Evolutionary conservation across 257 asterid genomes (phyloP), one percentile per base, ranked within the genome.

Genomic region (Solanum stenotomum): DNA sequence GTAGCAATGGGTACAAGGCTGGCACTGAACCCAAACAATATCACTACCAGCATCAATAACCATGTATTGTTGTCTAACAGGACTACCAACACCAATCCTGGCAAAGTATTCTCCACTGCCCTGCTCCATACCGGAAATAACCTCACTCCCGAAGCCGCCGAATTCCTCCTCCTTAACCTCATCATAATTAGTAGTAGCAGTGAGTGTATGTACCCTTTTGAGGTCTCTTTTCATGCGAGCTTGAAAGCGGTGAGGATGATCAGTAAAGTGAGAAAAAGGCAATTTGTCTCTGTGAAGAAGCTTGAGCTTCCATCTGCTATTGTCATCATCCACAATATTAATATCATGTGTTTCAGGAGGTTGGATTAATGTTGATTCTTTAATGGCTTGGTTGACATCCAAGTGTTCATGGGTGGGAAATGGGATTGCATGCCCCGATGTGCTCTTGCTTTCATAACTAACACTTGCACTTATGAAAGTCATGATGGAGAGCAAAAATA

Each of bases 51-150:
- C 94, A 72, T 96, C 98, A 42, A 96, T 92, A 5, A 96, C 98
- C 98, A 96, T 90, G 91, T 95, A 96, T 84, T 96, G 99, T 87
- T 94, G 92, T 65, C 94, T 89, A 1, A 96, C 91, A 27, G 99
- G 99, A 89, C 97, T 95, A 1, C 99, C 99, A 0, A 96, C 96
- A 1, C 99, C 99, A 42, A 96, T 95, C 83, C 99, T 86, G 12
- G 95, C 99, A 52, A 96, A 96, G 67, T 96, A 96, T 83, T 96
- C 99, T 35, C 99, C 99, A 87, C 98, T 94, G 35, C 99, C 99
- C 86, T 94, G 96, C 40, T 96, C 96, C 99, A 94, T 95, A 14
- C 99, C 99, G 25, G 98, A 95, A 25, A 95, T 91, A 87, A 96
- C 98, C 56, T 95, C 99, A 27, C 97, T 81, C 86, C 65, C 65